Base-by-base conservation (phyloP, 1,284 basidiomycete species). In the Veloporphyrellus conicus region DNA sequence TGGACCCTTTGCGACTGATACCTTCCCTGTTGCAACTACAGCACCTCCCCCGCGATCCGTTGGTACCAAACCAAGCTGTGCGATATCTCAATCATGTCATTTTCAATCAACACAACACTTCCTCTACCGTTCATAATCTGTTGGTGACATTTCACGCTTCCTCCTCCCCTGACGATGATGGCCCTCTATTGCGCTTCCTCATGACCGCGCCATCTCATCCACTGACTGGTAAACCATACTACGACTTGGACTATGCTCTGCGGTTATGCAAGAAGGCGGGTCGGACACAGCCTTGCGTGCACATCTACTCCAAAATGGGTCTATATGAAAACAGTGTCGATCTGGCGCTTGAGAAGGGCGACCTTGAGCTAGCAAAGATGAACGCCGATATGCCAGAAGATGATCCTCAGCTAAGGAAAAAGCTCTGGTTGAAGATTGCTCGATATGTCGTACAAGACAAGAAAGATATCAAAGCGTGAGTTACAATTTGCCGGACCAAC, bases 221-320 rank as follows among this genome's bases (percentile, higher is more conserved):
- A 2, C 64, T 89, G 19, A 90, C 90, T 0, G 83, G 82, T 3
- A 84, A 84, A 61, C 94, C 95, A 1, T 96, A 93, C 67, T 99
- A 93, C 63, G 95, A 99, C 60, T 79, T 99, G 32, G 94, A 99
- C 71, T 99, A 98, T 63, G 96, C 95, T 0, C 67, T 99, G 49
- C 82, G 96, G 9, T 70, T 96, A 38, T 99, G 94, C 72, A 92
- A 91, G 61, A 79, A 83, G 54, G 77, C 87, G 35, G 82, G 84
- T 6, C 77, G 90, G 40, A 90, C 83, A 25, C 90, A 94, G 59
- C 84, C 95, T 2, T 98, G 94, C 64, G 93, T 99, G 35, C 87
- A 93, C 59, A 95, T 99, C 49, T 99, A 98, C 69, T 90, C 92
- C 9, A 93, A 96, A 72, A 95, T 99, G 93, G 93, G 92, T 0